Evolutionary conservation across 305 asterid species (phyloP).

Genomic region (Rubia balearica): DNA sequence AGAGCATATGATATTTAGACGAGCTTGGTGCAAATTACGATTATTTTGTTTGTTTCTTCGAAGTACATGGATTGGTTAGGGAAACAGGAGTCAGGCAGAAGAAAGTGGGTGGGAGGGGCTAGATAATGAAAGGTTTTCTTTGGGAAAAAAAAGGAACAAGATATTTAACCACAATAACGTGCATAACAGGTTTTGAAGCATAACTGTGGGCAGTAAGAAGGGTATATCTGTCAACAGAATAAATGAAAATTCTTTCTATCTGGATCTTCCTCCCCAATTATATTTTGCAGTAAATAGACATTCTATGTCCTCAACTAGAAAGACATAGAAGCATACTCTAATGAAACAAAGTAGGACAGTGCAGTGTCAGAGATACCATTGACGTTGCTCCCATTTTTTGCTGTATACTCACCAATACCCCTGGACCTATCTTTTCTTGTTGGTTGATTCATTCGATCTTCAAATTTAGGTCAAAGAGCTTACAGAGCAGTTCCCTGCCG

Average conservation of each 20-base stretch:
- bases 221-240: neutral
- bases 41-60: neutral
- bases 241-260: neutral
- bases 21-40: neutral
- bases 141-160: neutral
- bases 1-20: neutral
- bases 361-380: neutral
- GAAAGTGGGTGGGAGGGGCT: neutral
- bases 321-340: neutral
- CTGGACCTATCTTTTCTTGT: conserved; percentile 13
- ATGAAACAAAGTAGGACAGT: neutral
- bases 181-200: neutral
- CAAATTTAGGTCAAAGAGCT: conserved; percentile 81
- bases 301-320: neutral
- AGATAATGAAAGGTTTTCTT: neutral
- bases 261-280: neutral
- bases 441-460: conserved; percentile 16
- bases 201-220: neutral
- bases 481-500: conserved; percentile 85
- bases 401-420: neutral
- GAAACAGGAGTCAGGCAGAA: neutral
- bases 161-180: neutral
- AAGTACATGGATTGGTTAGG: neutral
- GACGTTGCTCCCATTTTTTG: neutral
- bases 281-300: neutral